Evolutionary conservation across 768 basidiomycete genomes (phyloP).

Genomic region (Russula foetens): DNA sequence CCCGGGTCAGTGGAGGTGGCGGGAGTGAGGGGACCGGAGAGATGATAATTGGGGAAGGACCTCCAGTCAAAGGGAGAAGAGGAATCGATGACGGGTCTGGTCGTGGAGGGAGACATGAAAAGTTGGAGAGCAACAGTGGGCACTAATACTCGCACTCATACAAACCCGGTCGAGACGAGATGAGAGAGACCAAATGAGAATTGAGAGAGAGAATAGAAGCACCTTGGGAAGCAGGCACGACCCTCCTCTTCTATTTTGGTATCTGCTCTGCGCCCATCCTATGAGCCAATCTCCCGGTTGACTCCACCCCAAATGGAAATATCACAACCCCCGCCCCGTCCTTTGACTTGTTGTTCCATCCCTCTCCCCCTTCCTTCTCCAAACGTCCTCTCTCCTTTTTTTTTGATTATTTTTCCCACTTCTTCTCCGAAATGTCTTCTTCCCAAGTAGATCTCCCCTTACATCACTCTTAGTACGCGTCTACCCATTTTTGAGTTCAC

Average conservation of each 20-base stretch:
- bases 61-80: conserved; percentile 7
- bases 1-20: not conserved
- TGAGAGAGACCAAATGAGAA: not conserved
- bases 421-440: conserved; percentile 7
- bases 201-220: not conserved
- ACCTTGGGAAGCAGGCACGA: conserved; percentile 5
- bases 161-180: not conserved
- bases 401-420: not conserved
- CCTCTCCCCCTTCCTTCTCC: not conserved
- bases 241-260: not conserved
- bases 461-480: conserved; percentile 9
- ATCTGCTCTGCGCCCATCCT: not conserved
- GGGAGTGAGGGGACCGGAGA: not conserved
- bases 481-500: conserved; percentile 8
- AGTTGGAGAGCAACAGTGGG: too few species aligned
- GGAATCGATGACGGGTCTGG: not conserved
- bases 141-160: not conserved
- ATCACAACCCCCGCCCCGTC: not conserved
- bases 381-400: not conserved
- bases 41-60: conserved; percentile 10
- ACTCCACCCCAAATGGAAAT: not conserved
- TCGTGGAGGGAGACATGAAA: conserved; percentile 13
- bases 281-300: not conserved
- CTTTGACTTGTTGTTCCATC: not conserved
- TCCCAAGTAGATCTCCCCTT: conserved; percentile 8